Evolutionary conservation across 164 flowering plant genomes (phyloP), one percentile per base, ranked within the genome.

Genomic region (Echeveria elegans): DNA sequence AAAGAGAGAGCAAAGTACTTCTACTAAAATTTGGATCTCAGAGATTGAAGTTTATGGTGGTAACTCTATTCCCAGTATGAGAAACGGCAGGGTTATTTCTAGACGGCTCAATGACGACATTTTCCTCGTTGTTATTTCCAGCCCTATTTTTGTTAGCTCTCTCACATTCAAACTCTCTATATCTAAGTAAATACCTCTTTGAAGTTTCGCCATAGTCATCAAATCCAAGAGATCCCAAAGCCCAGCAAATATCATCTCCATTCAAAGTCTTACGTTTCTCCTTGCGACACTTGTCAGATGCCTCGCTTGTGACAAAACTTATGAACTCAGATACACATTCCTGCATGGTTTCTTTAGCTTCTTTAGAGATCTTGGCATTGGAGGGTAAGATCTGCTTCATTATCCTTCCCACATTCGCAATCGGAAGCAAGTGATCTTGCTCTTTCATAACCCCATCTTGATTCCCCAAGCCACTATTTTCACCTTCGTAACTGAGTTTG

Each of bases 241-340:
- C 94, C 85, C 84, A 83, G 68, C 88, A 83, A 34, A 88, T 70
- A 47, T 88, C 94, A 26, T 88, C 94, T 0, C 94, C 94, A 19
- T 88, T 88, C 36, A 88, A 82, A 5, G 90, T 86, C 88, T 88
- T 88, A 32, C 94, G 67, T 79, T 84, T 84, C 81, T 88, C 94
- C 73, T 79, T 83, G 64, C 76, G 81, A 66, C 94, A 88, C 79
- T 77, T 82, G 41, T 84, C 94, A 0, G 94, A 86, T 10, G 94
- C 94, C 64, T 88, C 94, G 12, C 88, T 84, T 0, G 94, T 88
- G 9, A 86, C 94, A 70, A 88, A 88, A 74, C 87, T 84, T 19
- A 88, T 83, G 79, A 88, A 88, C 83, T 88, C 94, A 0, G 94
- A 82, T 0, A 79, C 94, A 72, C 94, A 88, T 61, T 88, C 94